Evolutionary conservation across 2,329 filamentous ascomycete species (phyloP).

Genomic region (Samsoniella hepiali): DNA sequence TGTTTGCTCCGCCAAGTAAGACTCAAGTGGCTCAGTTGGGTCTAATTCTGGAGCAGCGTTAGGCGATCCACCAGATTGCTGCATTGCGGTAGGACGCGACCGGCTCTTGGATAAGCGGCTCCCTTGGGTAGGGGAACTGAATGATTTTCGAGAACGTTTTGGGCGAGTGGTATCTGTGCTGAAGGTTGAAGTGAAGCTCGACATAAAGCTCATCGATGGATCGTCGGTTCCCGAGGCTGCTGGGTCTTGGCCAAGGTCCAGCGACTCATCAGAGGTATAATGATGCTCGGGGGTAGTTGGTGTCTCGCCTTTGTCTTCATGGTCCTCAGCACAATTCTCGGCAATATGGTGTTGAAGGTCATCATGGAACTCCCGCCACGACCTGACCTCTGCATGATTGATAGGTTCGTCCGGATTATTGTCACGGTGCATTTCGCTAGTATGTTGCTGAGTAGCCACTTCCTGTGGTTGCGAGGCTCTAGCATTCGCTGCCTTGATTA

Average conservation of each 20-base stretch:
- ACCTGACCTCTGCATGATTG: neutral
- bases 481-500: too few relatives aligned
- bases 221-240: neutral
- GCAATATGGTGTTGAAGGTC: constrained; percentile 16
- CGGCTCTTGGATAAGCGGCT: neutral
- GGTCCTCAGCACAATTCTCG: constrained; percentile 10
- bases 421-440: neutral
- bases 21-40: too few relatives aligned
- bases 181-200: constrained; percentile 19
- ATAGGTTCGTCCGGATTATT: neutral
- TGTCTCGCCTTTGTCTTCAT: constrained; percentile 1
- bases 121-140: neutral
- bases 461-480: too few relatives aligned
- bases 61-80: too few relatives aligned
- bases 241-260: neutral
- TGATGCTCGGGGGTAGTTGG: neutral
- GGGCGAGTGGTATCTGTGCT: neutral
- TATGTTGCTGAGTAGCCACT: neutral
- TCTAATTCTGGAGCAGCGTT: too few relatives aligned
- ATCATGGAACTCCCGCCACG: constrained; percentile 11
- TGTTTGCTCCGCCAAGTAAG: too few relatives aligned
- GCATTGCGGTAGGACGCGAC: neutral
- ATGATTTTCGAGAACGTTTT: constrained; percentile 16
- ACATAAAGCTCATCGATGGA: constrained; percentile 18
- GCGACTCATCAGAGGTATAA: neutral